Base-by-base conservation (phyloP, 2,329 filamentous ascomycete genomes). In the Aureobasidium lini region DNA sequence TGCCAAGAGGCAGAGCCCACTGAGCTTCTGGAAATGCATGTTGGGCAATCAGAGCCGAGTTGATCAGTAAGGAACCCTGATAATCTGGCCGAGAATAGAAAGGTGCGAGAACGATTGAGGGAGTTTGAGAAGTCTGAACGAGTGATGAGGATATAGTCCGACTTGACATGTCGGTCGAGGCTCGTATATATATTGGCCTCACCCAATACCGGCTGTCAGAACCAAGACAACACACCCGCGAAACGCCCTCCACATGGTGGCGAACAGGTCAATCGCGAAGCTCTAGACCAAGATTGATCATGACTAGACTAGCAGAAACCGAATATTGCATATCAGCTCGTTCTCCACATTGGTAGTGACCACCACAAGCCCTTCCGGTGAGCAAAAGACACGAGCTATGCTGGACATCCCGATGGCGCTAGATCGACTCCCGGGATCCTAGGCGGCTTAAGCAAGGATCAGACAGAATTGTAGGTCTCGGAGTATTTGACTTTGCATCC, bases 11-110 rank as follows among this genome's bases (percentile, higher is more conserved):
- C 60, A 62, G 23, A 50, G 34, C 15, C 59, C 47, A 39, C 47
- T 32, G 48, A 63, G 40, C 42, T 52, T 52, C 43, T 57, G 48
- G 37, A 60, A 58, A 42, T 61, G 58, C 62, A 63, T 63, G 15
- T 15, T 60, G 29, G 28, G n/a, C 42, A 43, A 31, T 60, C 49
- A 43, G 40, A 57, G 23, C 43, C 34, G 8, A 18, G 50, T 7
- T 43, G 28, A 36, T 46, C 40, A 52, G 36, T 36, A 32, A 31
- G 6, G 42, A 31, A 16, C 11, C 40, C 37, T 34, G 32, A 54
- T 11, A 18, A 28, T 13, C 29, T 10, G 40, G 29, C 39, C 16
- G 28, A 28, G 37, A 48, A 32, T 31, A 32, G 40, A 32, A 57
- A 49, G 9, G 40, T 34, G 46, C 29, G 40, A 23, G 58, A 53